These are phyloP conservation scores for Allomyces javanicus DNA, from an alignment of 192 early-diverging fungal genomes.

Conservation along the genomic window DNA sequence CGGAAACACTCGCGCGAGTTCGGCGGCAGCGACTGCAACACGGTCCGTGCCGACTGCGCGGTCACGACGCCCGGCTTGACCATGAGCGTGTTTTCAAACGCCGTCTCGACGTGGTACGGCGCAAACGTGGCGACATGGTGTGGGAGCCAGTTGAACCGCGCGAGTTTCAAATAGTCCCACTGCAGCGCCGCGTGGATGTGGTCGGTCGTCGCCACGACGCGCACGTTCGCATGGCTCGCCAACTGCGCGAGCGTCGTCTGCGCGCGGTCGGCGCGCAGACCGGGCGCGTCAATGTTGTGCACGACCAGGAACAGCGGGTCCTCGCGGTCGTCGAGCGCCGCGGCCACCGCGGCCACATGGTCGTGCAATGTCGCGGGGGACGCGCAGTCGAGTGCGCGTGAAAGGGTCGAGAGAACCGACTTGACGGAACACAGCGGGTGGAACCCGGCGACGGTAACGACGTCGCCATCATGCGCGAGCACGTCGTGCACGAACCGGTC, in stretches of 20 bases:
- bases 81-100: slow-evolving; percentile 51
- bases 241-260: slow-evolving; percentile 49
- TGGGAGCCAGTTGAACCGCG: slow-evolving; percentile 68
- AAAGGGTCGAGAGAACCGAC: neutral
- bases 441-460: slow-evolving; percentile 63
- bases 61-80: slow-evolving; percentile 30
- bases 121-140: slow-evolving; percentile 80
- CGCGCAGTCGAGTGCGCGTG: neutral
- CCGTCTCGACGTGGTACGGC: slow-evolving; percentile 61
- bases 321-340: slow-evolving; percentile 34
- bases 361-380: slow-evolving; percentile 35
- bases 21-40: slow-evolving; percentile 56
- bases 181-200: slow-evolving; percentile 76
- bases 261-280: slow-evolving; percentile 42
- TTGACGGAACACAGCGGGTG: slow-evolving; percentile 56
- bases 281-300: slow-evolving; percentile 73
- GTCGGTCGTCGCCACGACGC: slow-evolving; percentile 68
- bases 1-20: slow-evolving; percentile 73
- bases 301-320: slow-evolving; percentile 50
- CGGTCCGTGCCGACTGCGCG: slow-evolving; percentile 51
- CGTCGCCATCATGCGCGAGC: slow-evolving; percentile 34
- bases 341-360: slow-evolving; percentile 39
- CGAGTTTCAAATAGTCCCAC: slow-evolving; percentile 55
- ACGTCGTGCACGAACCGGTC: slow-evolving; percentile 43
- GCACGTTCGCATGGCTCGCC: slow-evolving; percentile 41